A percentile compares a stretch with the other conserved stretches of the same genome.
These are phyloP conservation scores for Trichophyton rubrum DNA, from an alignment of 2,329 filamentous ascomycete genomes.

Conservation along the genomic window DNA sequence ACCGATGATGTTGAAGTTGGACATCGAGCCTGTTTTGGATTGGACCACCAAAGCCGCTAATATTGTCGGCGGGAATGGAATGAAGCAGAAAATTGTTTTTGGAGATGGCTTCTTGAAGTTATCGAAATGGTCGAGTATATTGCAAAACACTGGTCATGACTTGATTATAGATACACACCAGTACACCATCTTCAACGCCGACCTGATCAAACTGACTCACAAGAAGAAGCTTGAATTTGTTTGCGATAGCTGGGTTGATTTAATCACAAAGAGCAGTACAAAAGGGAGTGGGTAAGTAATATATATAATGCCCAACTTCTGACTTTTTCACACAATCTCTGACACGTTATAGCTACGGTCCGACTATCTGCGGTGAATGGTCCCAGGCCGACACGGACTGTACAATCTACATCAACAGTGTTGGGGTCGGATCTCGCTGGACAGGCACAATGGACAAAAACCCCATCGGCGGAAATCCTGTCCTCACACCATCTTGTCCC, in stretches of 20 bases:
- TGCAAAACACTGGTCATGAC: constrained; percentile 53
- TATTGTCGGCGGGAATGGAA: constrained; percentile 63
- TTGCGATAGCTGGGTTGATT: constrained; percentile 66
- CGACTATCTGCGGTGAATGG: constrained; percentile 93
- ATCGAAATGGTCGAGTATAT: constrained; percentile 74
- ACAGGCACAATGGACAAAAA: constrained; percentile 65
- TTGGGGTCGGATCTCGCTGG: constrained; percentile 80
- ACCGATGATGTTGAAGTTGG: constrained; percentile 68
- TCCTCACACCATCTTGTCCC: constrained; percentile 64
- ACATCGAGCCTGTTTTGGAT: constrained; percentile 52
- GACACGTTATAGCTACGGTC: constrained; percentile 51
- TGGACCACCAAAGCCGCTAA: constrained; percentile 69
- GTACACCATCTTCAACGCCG: constrained; percentile 93
- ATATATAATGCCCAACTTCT: not conserved
- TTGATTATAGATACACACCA: constrained; percentile 94
- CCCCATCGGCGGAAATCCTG: constrained; percentile 37
- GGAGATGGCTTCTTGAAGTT: constrained; percentile 93
- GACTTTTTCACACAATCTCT: not conserved
- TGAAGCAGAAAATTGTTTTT: constrained; percentile 63
- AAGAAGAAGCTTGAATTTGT: constrained; percentile 74
- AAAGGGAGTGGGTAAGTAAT: constrained; percentile 49
- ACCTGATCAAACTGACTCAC: constrained; percentile 72
- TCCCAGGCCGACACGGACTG: constrained; percentile 96
- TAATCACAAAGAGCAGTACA: constrained; percentile 61
- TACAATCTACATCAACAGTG: constrained; percentile 73